These are phyloP conservation scores for Umbelopsis sp. DNA, from an alignment of 192 early-diverging fungal genomes.

Conservation along the genomic window DNA sequence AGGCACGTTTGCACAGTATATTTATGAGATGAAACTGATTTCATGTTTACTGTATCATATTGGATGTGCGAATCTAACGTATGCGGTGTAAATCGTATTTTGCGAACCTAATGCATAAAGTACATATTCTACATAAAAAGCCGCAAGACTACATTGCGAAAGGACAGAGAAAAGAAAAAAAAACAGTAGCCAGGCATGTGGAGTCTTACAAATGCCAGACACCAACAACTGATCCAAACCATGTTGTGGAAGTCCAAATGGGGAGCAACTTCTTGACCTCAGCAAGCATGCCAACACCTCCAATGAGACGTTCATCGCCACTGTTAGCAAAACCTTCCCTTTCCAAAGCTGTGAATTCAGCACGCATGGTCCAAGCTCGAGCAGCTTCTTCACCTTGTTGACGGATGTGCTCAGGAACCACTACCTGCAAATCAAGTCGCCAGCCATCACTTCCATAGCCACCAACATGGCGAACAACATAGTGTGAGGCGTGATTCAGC, in stretches of 20 bases:
- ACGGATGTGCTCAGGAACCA: constrained; percentile 42
- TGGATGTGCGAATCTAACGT: not conserved
- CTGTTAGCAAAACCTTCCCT: constrained; percentile 47
- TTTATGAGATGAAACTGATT: too few relatives aligned
- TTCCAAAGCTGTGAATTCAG: constrained; percentile 55
- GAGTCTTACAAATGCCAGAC: constrained; percentile 37
- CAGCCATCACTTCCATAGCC: constrained; percentile 50
- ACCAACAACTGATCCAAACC: constrained; percentile 38
- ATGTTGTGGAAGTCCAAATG: constrained; percentile 39
- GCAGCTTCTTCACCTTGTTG: constrained; percentile 11
- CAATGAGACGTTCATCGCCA: constrained; percentile 46
- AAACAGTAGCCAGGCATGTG: too few relatives aligned
- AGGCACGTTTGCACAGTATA: too few relatives aligned
- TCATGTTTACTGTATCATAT: not conserved
- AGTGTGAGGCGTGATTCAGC: constrained; percentile 36
- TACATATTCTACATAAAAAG: constrained; percentile 2
- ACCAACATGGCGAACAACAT: constrained; percentile 54
- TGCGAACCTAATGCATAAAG: not conserved
- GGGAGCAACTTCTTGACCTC: constrained; percentile 28
- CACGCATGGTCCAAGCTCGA: constrained; percentile 36
- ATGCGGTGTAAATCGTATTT: not conserved
- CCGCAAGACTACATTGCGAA: too few relatives aligned
- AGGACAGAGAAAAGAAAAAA: too few relatives aligned
- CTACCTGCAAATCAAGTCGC: constrained; percentile 44
- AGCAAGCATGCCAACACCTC: constrained; percentile 40